phyloP scores from a whole-genome alignment of 1,284 basidiomycete genomes.

The Microbotryomycetes sp. region DNA sequence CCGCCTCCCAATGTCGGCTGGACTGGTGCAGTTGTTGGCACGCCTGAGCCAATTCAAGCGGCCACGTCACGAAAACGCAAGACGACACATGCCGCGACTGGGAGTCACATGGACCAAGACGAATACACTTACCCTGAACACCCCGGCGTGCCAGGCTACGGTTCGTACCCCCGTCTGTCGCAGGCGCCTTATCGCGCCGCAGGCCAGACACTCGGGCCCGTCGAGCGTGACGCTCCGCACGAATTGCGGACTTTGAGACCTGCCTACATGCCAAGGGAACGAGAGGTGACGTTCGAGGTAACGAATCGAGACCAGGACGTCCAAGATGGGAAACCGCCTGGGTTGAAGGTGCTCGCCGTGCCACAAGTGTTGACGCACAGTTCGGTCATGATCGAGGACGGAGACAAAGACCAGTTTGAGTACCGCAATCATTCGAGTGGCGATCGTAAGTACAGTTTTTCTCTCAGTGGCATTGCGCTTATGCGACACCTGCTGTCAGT shows the following conservation, averaged over 20 bases:
- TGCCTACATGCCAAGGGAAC: slow-evolving; percentile 27
- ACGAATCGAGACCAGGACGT: slow-evolving; percentile 1
- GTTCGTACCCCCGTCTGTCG: slow-evolving; percentile 6
- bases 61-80: slow-evolving; percentile 5
- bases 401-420: slow-evolving; percentile 59
- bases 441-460: slow-evolving; percentile 45
- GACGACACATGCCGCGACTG: slow-evolving; percentile 1
- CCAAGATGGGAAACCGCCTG: slow-evolving; percentile 28
- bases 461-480: not conserved
- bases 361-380: slow-evolving; percentile 56
- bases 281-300: slow-evolving; percentile 23
- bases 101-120: not conserved
- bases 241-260: slow-evolving; percentile 51
- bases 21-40: not conserved
- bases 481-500: slow-evolving; percentile 5
- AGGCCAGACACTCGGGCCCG: slow-evolving; percentile 15
- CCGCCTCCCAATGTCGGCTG: not conserved
- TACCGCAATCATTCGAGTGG: slow-evolving; percentile 64
- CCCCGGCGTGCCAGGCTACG: slow-evolving; percentile 4
- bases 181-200: slow-evolving; percentile 6
- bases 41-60: not conserved
- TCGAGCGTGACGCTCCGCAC: not conserved
- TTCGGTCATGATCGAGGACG: slow-evolving; percentile 55
- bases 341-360: slow-evolving; percentile 44
- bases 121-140: not conserved